Evolutionary conservation across 805 yeast genomes (phyloP), one percentile per base, ranked within the genome.

Genomic region (Sugiyamaella lignohabitans): DNA sequence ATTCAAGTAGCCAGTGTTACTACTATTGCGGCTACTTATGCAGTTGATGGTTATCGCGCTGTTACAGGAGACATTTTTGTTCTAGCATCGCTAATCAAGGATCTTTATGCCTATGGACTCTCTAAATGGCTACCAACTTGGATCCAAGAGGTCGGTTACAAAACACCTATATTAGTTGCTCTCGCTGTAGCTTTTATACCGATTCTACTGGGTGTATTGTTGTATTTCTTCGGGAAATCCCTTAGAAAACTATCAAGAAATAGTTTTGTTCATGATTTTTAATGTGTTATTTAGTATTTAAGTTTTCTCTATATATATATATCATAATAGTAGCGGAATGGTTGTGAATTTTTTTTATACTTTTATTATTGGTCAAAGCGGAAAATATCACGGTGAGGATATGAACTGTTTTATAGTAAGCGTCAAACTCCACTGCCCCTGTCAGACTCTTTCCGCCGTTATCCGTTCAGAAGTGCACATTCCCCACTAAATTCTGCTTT

Each of bases 11-110:
- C 47, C 3, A 24, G 46, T 30, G 30, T 45, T 3, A 42, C 38
- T 17, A 45, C 40, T 19, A 40, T 45, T 40, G 48, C 40, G 3
- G 30, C 21, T 6, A 45, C 48, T 6, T 45, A 45, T 22, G 48
- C 48, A 11, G 38, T 45, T 18, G 48, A 45, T 41, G 23, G 48
- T 27, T 45, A 45, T 23, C 38, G 35, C 6, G 40, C 48, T 5
- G 43, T 42, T 19, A 23, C 48, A 4, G 48, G 48, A 14, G 48
- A 45, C 19, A 24, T 45, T 30, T 32, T 45, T 17, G 48, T 45
- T 17, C 38, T 40, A 5, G 45, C 45, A 16, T 40, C 48, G 3
- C 19, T 45, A n/a, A 27, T 24, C 22, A 45, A 45, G 22, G 43
- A 45, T 40, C 21, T 45, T 5, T 45, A 40, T 38, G 48, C 45